Base-by-base conservation (phyloP, 1,284 basidiomycete species). In the Golubevia sp. region DNA sequence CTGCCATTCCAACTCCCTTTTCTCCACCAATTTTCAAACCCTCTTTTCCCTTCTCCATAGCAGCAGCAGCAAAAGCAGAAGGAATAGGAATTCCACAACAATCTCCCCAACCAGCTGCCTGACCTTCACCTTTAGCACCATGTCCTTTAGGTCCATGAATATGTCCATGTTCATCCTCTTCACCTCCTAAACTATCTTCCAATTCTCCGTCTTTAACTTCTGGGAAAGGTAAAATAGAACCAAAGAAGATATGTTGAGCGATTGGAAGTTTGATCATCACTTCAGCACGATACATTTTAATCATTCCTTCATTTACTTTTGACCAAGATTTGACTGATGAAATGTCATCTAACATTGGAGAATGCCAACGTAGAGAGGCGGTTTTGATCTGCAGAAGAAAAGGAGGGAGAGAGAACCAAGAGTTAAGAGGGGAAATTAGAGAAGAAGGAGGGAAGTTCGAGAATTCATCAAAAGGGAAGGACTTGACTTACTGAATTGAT, bases 291-390 rank as follows among this genome's bases (percentile, higher is more conserved):
- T 95, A 98, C 96, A 99, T 99, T 85, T 98, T 99, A 84, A 92
- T 88, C 94, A 99, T 97, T 8, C 96, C 97, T n/a, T 88, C 86
- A 84, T 99, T 97, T 69, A 98, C 94, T 84, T 98, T 98, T 78
- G 92, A 90, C 95, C 95, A 98, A 1, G 93, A 92, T 85, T 95
- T 97, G 60, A 97, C 96, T 2, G 91, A 93, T 0, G 94, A 96
- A 66, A 99, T 99, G 82, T 98, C 96, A 81, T 98, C 94, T 11
- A 99, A 88, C 96, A 99, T 99, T 0, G 96, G 97, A 0, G 94
- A 97, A 85, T 99, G 97, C 97, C 96, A 99, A 56, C 95, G 88
- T 2, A 99, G 86, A 0, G 93, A 94, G 0, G 94, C 94, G 0
- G 94, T 95, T 84, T 99, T 98, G 77, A 97, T 93, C 92, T 94